A percentile compares a stretch with the other conserved stretches of the same genome.
Evolutionary conservation across 768 basidiomycete species (phyloP).

Genomic region (Termitomyces sp.): DNA sequence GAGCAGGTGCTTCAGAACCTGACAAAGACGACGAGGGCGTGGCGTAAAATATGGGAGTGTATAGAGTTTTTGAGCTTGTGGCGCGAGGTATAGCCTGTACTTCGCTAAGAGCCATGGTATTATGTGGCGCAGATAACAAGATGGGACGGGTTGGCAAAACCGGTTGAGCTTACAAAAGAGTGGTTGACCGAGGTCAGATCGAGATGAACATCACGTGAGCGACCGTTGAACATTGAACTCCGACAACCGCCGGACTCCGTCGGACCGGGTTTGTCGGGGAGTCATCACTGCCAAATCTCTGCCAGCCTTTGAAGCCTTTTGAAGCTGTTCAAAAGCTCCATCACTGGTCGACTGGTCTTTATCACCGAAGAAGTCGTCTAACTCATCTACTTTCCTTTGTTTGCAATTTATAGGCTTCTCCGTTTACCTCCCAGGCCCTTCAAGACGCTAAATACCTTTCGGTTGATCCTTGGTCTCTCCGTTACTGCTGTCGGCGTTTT

Average conservation of each 20-base stretch:
- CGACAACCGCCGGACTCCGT: too few species aligned
- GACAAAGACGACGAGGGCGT: conserved; percentile 9
- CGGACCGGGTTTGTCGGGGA: too few species aligned
- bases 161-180: too few species aligned
- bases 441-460: not conserved
- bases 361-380: not conserved
- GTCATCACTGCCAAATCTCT: too few species aligned
- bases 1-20: not conserved
- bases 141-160: not conserved
- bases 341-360: too few species aligned
- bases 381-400: not conserved
- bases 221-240: not conserved
- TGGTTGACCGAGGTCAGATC: too few species aligned
- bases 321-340: too few species aligned
- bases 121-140: not conserved
- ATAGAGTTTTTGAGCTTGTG: conserved; percentile 12
- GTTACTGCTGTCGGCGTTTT: conserved; percentile 2
- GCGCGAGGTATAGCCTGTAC: not conserved
- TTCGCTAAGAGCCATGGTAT: not conserved
- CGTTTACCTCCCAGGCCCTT: not conserved
- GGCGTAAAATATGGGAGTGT: conserved; percentile 17
- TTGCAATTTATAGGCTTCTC: not conserved
- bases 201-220: not conserved
- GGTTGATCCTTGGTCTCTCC: not conserved
- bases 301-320: too few species aligned